phyloP scores from a whole-genome alignment of 352 stramenopile genomes.

The Phytophthora citricola region DNA sequence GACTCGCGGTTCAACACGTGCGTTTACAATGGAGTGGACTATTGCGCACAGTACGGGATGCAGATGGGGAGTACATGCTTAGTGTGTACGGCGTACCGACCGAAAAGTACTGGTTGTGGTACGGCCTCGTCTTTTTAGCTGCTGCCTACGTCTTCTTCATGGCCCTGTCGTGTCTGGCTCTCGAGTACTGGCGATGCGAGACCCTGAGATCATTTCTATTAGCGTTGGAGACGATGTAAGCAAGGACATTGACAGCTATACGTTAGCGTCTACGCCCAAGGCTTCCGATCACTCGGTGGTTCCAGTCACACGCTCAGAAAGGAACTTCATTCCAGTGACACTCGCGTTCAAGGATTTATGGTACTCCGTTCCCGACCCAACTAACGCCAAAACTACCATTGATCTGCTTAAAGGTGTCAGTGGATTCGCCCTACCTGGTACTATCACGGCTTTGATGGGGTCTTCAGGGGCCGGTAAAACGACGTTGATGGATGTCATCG shows the following conservation, averaged over 20 bases:
- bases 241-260: constrained; percentile 11
- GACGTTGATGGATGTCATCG: constrained; percentile 94
- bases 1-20: constrained; percentile 35
- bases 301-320: constrained; percentile 59
- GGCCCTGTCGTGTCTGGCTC: constrained; percentile 34
- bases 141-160: constrained; percentile 45
- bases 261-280: constrained; percentile 10
- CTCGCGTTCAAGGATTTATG: constrained; percentile 51
- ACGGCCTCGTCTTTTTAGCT: constrained; percentile 39
- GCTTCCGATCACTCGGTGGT: not conserved
- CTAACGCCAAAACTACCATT: constrained; percentile 28
- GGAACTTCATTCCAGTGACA: constrained; percentile 43
- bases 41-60: constrained; percentile 42
- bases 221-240: not conserved
- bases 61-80: constrained; percentile 41
- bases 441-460: constrained; percentile 62
- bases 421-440: constrained; percentile 48
- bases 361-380: constrained; percentile 40
- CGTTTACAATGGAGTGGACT: constrained; percentile 41
- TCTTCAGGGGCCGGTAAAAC: constrained; percentile 86
- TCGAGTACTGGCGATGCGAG: constrained; percentile 48
- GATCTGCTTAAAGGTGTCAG: constrained; percentile 52
- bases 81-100: constrained; percentile 40
- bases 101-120: constrained; percentile 44
- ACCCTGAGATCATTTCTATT: constrained; percentile 16